phyloP scores from a whole-genome alignment of 2,329 filamentous ascomycete genomes.

The Tolypocladium sp. region DNA sequence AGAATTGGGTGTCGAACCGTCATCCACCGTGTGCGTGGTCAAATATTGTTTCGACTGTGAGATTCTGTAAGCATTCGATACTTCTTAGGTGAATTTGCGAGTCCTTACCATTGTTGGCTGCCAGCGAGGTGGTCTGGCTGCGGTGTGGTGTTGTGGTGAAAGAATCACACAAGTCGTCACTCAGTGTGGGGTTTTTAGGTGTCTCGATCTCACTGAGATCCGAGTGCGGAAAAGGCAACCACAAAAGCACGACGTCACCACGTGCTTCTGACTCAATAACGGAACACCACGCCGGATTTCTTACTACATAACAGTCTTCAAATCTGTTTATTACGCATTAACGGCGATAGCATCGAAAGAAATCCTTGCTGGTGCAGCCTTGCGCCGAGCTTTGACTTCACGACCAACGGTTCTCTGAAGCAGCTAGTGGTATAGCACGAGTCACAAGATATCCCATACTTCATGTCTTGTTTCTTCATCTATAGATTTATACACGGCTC shows the following conservation, averaged over 20 bases:
- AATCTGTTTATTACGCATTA: not conserved
- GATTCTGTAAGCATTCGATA: not conserved
- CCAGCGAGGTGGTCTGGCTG: not conserved
- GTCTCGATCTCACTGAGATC: not conserved
- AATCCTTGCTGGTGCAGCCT: not conserved
- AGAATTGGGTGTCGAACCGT: slow-evolving; percentile 46
- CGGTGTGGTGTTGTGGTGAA: not conserved
- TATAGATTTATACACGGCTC: slow-evolving; percentile 17
- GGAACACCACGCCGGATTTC: not conserved
- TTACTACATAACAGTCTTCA: not conserved
- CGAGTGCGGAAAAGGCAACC: too few relatives aligned
- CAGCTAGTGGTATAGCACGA: not conserved
- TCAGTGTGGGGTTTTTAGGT: not conserved
- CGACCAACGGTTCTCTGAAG: too few relatives aligned
- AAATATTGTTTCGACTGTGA: slow-evolving; percentile 94
- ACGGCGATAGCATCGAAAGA: not conserved
- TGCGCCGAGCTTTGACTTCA: not conserved
- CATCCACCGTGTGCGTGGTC: slow-evolving; percentile 81
- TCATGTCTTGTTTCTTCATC: slow-evolving; percentile 1
- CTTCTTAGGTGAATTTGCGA: not conserved
- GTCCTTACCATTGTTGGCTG: not conserved
- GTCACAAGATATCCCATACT: not conserved
- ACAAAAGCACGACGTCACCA: not conserved
- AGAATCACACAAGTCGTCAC: not conserved
- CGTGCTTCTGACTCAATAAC: not conserved